Evolutionary conservation across 2,329 filamentous ascomycete genomes (phyloP).

Genomic region (Tricladium varicosporioides): DNA sequence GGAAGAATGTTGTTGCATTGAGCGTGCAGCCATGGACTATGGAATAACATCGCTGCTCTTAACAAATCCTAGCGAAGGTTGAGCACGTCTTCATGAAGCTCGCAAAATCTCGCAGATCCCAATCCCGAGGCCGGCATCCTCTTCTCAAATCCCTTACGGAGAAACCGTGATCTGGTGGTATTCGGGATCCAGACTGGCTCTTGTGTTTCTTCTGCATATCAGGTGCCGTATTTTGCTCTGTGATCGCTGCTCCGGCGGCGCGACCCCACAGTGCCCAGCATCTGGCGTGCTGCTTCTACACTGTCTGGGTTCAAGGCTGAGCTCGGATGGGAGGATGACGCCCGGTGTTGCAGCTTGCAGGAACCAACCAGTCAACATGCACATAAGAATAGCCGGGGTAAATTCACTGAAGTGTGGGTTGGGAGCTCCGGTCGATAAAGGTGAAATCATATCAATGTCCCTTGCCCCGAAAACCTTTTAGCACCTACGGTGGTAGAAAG

Average conservation of each 20-base stretch:
- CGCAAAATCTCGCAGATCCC: not conserved
- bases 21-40: not conserved
- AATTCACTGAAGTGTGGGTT: not conserved
- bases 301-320: not conserved
- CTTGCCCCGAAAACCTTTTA: not conserved
- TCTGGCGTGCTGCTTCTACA: not conserved
- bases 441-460: not conserved
- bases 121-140: not conserved
- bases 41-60: not conserved
- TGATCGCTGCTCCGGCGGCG: not conserved
- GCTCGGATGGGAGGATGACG: conserved; percentile 5
- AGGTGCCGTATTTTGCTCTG: not conserved
- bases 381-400: conserved; percentile 1
- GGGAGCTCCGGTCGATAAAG: not conserved
- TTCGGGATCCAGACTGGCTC: not conserved
- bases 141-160: not conserved
- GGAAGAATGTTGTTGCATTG: not conserved
- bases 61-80: no score
- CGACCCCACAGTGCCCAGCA: not conserved
- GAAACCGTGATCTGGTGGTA: not conserved
- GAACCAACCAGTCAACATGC: not conserved
- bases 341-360: not conserved
- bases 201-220: not conserved
- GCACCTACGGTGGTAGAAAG: not conserved
- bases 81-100: not conserved